A percentile compares a stretch with the other conserved stretches of the same genome.
These are phyloP conservation scores for Rehmannia glutinosa DNA, from an alignment of 257 asterid species.

Conservation along the genomic window DNA sequence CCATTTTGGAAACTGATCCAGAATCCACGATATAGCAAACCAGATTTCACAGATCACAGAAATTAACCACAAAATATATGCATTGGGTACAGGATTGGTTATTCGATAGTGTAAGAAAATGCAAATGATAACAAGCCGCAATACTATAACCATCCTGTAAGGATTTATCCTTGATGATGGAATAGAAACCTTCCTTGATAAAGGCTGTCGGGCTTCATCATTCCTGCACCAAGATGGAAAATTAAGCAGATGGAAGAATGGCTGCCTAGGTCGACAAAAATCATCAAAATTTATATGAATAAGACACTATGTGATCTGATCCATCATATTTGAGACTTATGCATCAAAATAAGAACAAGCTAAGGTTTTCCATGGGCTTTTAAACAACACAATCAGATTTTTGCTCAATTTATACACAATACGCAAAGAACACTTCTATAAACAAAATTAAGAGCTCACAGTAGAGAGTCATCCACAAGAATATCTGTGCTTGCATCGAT, in stretches of 20 bases:
- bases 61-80: slow-evolving; percentile 65
- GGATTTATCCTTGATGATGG: slow-evolving; percentile 85
- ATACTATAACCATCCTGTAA: slow-evolving; percentile 78
- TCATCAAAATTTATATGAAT: neutral
- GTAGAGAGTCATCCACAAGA: slow-evolving; percentile 66
- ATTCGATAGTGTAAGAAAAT: slow-evolving; percentile 77
- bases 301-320: neutral
- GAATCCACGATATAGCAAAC: slow-evolving; percentile 86
- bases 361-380: neutral
- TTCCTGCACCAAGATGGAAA: slow-evolving; percentile 46
- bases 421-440: neutral
- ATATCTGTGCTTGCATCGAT: slow-evolving; percentile 82
- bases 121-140: slow-evolving; percentile 68
- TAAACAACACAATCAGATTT: neutral
- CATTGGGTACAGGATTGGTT: slow-evolving; percentile 75
- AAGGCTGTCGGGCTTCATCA: slow-evolving; percentile 90
- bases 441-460: slow-evolving; percentile 48
- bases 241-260: slow-evolving; percentile 1
- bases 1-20: slow-evolving; percentile 94
- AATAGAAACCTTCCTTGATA: slow-evolving; percentile 80
- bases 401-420: neutral
- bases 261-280: neutral
- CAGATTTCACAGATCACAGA: slow-evolving; percentile 89
- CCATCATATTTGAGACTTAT: slow-evolving; percentile 2
- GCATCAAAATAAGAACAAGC: neutral